Evolutionary conservation across 257 asterid species (phyloP).

Genomic region (Petrea volubilis): DNA sequence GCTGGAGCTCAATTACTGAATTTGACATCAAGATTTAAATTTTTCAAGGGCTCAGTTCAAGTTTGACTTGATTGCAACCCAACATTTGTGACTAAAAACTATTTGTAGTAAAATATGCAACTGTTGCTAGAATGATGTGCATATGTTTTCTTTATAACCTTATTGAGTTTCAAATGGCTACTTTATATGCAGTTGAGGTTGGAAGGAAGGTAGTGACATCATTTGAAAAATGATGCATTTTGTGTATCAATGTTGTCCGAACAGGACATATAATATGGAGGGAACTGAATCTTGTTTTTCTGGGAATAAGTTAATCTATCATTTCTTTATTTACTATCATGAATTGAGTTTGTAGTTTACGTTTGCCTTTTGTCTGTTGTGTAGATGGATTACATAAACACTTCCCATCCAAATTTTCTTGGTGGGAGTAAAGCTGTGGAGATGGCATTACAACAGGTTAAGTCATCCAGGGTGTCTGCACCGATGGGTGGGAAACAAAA

Average conservation of each 20-base stretch:
- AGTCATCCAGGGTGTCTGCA: conserved; percentile 50
- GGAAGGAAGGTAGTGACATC: neutral
- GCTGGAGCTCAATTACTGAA: too few species aligned
- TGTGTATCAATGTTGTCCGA: neutral
- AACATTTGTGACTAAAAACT: neutral
- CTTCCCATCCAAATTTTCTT: conserved; percentile 86
- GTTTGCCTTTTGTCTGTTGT: conserved; percentile 5
- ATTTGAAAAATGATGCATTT: neutral
- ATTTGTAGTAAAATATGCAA: neutral
- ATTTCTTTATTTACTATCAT: neutral
- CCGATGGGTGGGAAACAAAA: conserved; percentile 56
- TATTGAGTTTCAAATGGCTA: neutral
- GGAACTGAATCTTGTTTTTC: conserved; percentile 1
- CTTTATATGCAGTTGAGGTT: neutral
- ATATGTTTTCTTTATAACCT: neutral
- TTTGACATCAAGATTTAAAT: too few species aligned
- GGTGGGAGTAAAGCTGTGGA: conserved; percentile 94
- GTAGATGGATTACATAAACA: conserved; percentile 91
- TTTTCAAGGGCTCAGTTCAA: too few species aligned
- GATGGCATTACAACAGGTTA: conserved; percentile 61
- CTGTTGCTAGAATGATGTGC: neutral
- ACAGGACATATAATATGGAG: neutral
- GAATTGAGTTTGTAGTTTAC: neutral
- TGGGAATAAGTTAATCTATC: neutral
- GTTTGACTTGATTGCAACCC: too few species aligned